Conservation (phyloP, 768 basidiomycete genomes). For the Termitomyces sp. region DNA sequence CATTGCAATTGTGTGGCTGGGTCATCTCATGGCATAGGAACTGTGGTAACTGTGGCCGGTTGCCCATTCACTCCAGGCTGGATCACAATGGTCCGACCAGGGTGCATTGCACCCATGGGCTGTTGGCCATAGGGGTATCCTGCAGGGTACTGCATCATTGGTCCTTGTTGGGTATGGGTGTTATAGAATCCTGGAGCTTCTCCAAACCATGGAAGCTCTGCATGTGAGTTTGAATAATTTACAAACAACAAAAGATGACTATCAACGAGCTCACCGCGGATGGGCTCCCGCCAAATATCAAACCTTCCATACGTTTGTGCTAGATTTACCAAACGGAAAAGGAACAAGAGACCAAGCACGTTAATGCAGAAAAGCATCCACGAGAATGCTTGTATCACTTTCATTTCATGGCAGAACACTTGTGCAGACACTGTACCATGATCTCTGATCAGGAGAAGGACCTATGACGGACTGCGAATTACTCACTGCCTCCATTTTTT, state of each 20-base stretch:
- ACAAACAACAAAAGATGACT: not conserved
- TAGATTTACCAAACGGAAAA: slow-evolving; percentile 53
- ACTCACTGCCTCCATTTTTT: slow-evolving; percentile 54
- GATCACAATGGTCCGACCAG: slow-evolving; percentile 65
- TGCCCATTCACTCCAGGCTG: slow-evolving; percentile 63
- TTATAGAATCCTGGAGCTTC: slow-evolving; percentile 66
- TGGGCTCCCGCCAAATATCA: slow-evolving; percentile 58
- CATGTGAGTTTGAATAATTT: not conserved
- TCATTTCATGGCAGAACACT: slow-evolving; percentile 76
- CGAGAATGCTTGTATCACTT: slow-evolving; percentile 73
- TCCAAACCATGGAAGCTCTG: slow-evolving; percentile 76
- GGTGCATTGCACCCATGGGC: slow-evolving; percentile 37
- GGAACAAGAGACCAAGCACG: slow-evolving; percentile 47
- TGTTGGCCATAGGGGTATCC: slow-evolving; percentile 30
- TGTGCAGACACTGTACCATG: slow-evolving; percentile 45
- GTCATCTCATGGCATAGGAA: slow-evolving; percentile 35
- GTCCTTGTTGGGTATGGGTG: slow-evolving; percentile 33
- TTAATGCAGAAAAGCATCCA: slow-evolving; percentile 63
- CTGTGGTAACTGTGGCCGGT: slow-evolving; percentile 58
- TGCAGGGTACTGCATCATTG: slow-evolving; percentile 25
- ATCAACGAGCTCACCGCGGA: slow-evolving; percentile 35
- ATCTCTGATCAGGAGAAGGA: slow-evolving; percentile 6
- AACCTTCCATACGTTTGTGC: slow-evolving; percentile 53
- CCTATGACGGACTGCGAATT: not conserved
- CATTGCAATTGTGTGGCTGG: not conserved